Evolutionary conservation across 441 rosid species (phyloP), one percentile per base, ranked within the genome.

Genomic region (Populus tomentosa): DNA sequence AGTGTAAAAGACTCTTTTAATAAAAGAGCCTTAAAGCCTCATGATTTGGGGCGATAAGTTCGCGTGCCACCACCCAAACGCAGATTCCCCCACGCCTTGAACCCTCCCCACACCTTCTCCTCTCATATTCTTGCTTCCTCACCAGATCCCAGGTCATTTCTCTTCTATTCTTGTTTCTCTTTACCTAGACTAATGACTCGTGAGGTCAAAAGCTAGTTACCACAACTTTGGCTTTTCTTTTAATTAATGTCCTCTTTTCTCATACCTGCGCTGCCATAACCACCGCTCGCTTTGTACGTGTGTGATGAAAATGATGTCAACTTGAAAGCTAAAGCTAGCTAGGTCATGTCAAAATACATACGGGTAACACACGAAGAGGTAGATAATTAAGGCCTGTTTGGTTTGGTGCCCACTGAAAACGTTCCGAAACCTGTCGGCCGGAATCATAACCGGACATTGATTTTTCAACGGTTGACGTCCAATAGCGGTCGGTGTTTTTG

Each of bases 61-160:
- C 77, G 89, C 92, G 87, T 87, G 92, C 87, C 88, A 77, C 85
- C 72, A 73, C 78, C 79, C 79, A 32, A 76, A 79, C 82, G 78
- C 82, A 82, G 85, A 88, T 87, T 84, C 87, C 81, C 83, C 74
- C 91, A 87, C 85, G 88, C 89, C 86, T 86, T 80, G 70, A 74
- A 75, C 82, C 82, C 35, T 79, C 76, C 72, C 35, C 68, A 56
- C 70, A 18, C 36, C 59, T 16, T 71, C 46, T 71, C 65, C 30
- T 62, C 74, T 69, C n/a, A 21, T 76, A 33, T 20, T 75, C 30
- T 67, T 75, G 61, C 81, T 70, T 24, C 32, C 20, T 82, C 89
- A 85, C 84, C 88, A 83, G 90, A 88, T 87, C 90, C 92, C 83
- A 80, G 80, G 87, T 30, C 84, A 13, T 16, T 11, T 67, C 61